phyloP scores from a whole-genome alignment of 2,329 filamentous ascomycete genomes.

The Myriosclerotinia curreyana region DNA sequence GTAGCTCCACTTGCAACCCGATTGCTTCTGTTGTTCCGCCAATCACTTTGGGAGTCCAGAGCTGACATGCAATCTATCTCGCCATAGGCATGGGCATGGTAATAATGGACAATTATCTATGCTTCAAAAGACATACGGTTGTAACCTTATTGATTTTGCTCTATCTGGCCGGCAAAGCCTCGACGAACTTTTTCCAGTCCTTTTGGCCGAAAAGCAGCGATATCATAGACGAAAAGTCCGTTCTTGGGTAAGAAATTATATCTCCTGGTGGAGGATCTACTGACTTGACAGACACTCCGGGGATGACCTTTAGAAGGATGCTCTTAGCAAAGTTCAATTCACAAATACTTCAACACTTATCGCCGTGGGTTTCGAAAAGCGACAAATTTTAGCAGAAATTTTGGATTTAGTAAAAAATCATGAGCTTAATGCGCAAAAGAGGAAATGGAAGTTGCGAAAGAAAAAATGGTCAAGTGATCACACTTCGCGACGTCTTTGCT shows the following conservation, averaged over 20 bases:
- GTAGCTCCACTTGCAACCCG: too few relatives aligned
- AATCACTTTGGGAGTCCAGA: neutral
- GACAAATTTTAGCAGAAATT: neutral
- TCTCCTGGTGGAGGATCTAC: neutral
- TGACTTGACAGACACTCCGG: neutral
- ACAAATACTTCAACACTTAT: neutral
- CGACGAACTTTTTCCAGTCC: neutral
- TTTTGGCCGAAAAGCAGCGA: neutral
- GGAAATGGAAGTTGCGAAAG: neutral
- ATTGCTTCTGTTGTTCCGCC: neutral
- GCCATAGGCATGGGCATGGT: neutral
- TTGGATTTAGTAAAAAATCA: neutral
- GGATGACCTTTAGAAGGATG: neutral
- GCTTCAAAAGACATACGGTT: neutral
- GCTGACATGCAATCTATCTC: constrained; percentile 1
- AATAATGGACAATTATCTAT: neutral
- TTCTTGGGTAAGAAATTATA: neutral
- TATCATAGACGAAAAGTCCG: neutral
- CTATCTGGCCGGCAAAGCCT: neutral
- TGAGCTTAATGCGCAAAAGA: neutral
- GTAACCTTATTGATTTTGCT: neutral
- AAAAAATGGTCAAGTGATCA: constrained; percentile 19
- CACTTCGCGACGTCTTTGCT: constrained; percentile 23
- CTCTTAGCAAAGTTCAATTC: neutral
- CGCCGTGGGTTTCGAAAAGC: neutral